Conservation (phyloP, 148 eudicot genomes). For the Heliosperma pusillum region DNA sequence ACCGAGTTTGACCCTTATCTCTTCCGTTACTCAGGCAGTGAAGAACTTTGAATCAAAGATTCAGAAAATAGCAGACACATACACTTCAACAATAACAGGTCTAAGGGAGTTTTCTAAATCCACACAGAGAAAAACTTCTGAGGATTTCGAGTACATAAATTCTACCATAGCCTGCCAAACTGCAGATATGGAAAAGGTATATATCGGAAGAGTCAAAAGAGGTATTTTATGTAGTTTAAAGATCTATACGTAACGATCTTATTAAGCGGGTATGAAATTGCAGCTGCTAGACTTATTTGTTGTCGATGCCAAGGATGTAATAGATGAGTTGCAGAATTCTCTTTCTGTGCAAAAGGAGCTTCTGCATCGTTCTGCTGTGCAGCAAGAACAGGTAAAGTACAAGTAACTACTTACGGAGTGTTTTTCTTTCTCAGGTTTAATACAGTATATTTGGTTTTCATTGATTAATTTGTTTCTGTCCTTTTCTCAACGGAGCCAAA, state of each 20-base stretch:
- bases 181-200: conserved; percentile 57
- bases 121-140: conserved; percentile 46
- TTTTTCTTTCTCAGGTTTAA: neutral
- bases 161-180: conserved; percentile 43
- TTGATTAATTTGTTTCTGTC: neutral
- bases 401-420: neutral
- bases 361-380: conserved; percentile 54
- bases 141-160: conserved; percentile 50
- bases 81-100: conserved; percentile 40
- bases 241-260: neutral
- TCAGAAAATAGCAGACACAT: conserved; percentile 47
- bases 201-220: neutral
- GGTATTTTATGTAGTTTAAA: neutral
- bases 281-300: conserved; percentile 54
- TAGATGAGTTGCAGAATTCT: conserved; percentile 41
- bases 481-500: neutral
- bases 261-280: conserved; percentile 8
- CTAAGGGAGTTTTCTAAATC: conserved; percentile 44
- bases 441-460: neutral
- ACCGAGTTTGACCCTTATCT: neutral
- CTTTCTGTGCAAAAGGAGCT: conserved; percentile 52
- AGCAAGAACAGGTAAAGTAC: conserved; percentile 63
- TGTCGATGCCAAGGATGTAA: conserved; percentile 57
- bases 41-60: conserved; percentile 54
- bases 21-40: conserved; percentile 37